Evolutionary conservation across 495 filamentous ascomycete genomes (phyloP), one percentile per base, ranked within the genome.

Genomic region (Hypoxylon intermedium): DNA sequence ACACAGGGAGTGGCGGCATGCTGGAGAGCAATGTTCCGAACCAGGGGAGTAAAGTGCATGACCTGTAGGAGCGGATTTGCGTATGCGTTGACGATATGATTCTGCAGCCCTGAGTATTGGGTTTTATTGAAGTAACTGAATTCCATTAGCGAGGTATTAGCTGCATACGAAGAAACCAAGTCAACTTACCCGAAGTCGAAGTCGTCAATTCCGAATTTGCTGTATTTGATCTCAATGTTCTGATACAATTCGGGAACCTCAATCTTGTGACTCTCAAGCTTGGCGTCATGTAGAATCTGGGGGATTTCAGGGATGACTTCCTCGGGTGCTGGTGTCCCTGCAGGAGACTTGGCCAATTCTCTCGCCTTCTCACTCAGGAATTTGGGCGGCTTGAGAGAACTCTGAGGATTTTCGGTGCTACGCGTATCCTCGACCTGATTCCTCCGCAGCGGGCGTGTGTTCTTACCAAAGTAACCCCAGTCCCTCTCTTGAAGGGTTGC

Each of bases 191-290:
- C 85, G 76, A 98, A 98, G 72, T 98, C 93, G 71, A 98, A 98
- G 73, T 98, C 95, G 67, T 97, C 92, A 2, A 99, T 91, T 9
- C 94, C 93, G 75, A 96, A 97, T 70, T 89, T 92, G 74, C 93
- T 96, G 72, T 97, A 97, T 67, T 96, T 96, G 72, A 97, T 98
- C 72, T 97, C 91, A 3, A 95, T 86, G 64, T 92, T 92, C 48
- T 87, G 85, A 68, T 96, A 98, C 73, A 92, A 88, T 1, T 88
- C 79, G 1, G 94, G 87, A 18, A 93, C 89, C 47, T 96, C 91
- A 68, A 75, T 82, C 75, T 75, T 89, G 69, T 79, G 81, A 74
- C 70, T 86, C 74, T 73, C 88, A 0, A 81, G 76, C 31, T 85
- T 85, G n/a, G 77, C 74, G 36, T 79, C 79, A 26, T 82, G 80